Conservation (phyloP, 345 rosid species). For the Nephelium lappaceum region DNA sequence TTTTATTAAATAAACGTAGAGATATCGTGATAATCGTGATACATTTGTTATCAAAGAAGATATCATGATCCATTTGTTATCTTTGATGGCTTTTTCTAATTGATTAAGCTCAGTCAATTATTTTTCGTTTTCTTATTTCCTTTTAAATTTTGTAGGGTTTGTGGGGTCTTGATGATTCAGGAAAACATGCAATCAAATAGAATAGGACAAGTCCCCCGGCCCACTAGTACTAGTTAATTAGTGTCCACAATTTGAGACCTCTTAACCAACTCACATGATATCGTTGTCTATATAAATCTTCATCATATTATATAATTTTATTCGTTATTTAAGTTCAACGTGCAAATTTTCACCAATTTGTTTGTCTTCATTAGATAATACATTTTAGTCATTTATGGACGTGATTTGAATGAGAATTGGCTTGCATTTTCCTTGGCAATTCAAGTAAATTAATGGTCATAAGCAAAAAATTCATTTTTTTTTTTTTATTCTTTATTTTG, state of each 20-base stretch:
- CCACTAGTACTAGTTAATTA: slow-evolving; percentile 3
- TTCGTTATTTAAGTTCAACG: not conserved
- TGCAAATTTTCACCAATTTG: not conserved
- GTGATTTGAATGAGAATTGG: not conserved
- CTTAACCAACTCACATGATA: slow-evolving; percentile 12
- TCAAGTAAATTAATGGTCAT: too few relatives aligned
- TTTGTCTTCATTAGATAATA: not conserved
- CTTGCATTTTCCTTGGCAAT: not conserved
- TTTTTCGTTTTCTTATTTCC: not conserved
- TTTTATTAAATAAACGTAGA: too few relatives aligned
- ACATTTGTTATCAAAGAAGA: too few relatives aligned
- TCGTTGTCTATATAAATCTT: not conserved
- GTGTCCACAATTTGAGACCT: not conserved
- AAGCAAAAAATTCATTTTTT: too few relatives aligned
- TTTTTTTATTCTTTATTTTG: too few relatives aligned
- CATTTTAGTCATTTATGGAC: not conserved
- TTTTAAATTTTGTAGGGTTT: not conserved
- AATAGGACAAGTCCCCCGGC: slow-evolving; percentile 17
- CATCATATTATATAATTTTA: not conserved
- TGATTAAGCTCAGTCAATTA: not conserved
- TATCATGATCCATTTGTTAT: too few relatives aligned
- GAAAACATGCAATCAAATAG: not conserved
- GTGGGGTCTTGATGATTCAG: slow-evolving; percentile 8
- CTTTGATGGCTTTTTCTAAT: too few relatives aligned
- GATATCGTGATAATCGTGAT: too few relatives aligned